Evolutionary conservation across 306 rosid genomes (phyloP).

Genomic region (Castanospermum australe): DNA sequence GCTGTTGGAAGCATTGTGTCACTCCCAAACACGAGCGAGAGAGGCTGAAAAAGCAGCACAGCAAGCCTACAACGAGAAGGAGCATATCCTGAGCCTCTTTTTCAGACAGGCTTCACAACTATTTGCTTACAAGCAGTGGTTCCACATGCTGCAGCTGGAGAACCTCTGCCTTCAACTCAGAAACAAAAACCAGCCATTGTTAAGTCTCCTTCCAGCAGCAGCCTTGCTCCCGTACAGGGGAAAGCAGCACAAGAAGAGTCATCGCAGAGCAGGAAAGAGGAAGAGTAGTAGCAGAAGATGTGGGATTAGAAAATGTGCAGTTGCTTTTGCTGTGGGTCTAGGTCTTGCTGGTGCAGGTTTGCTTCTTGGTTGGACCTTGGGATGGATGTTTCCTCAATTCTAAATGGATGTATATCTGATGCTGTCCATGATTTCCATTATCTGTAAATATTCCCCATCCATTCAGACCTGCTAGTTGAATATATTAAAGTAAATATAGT

Average conservation of each 20-base stretch:
- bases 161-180: slow-evolving; percentile 73
- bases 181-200: slow-evolving; percentile 54
- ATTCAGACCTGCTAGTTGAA: slow-evolving; percentile 5
- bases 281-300: slow-evolving; percentile 32
- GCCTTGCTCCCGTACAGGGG: slow-evolving; percentile 43
- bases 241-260: slow-evolving; percentile 49
- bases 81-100: slow-evolving; percentile 71
- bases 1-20: slow-evolving; percentile 80
- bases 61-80: slow-evolving; percentile 78
- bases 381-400: slow-evolving; percentile 72
- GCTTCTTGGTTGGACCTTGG: slow-evolving; percentile 94
- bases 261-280: slow-evolving; percentile 35
- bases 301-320: slow-evolving; percentile 41
- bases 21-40: slow-evolving; percentile 93
- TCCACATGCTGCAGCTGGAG: slow-evolving; percentile 76
- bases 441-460: slow-evolving; percentile 17
- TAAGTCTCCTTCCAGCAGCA: slow-evolving; percentile 41
- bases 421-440: background rate
- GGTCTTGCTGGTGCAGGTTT: slow-evolving; percentile 86
- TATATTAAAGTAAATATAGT: slow-evolving; percentile 1
- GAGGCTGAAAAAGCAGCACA: slow-evolving; percentile 87
- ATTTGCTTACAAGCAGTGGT: slow-evolving; percentile 89
- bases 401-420: slow-evolving; percentile 17
- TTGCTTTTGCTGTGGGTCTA: slow-evolving; percentile 68
- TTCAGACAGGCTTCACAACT: slow-evolving; percentile 83